phyloP scores from a whole-genome alignment of 1,139 yeast species.

The Taphrina pruni region DNA sequence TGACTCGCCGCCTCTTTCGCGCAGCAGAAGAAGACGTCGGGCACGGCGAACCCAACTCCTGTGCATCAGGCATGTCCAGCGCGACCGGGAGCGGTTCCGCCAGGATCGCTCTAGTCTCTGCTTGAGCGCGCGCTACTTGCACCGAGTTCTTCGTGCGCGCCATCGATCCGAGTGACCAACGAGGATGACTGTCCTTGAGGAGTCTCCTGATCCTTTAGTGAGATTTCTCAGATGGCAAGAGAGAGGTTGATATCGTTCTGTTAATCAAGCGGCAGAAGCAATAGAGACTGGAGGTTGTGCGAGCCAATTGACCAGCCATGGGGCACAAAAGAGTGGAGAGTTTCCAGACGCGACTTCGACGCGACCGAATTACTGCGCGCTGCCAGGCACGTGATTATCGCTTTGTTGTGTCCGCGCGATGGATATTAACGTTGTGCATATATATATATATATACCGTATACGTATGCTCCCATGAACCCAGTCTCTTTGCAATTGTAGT shows the following conservation, averaged over 20 bases:
- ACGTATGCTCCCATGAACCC: no score
- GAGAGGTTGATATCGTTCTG: no score
- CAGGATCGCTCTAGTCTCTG: neutral
- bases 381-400: neutral
- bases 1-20: neutral
- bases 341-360: neutral
- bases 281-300: no score
- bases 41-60: conserved; percentile 1
- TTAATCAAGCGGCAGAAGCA: no score
- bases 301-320: no score
- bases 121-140: neutral
- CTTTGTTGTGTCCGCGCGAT: neutral
- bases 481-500: no score
- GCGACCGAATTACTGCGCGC: neutral
- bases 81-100: neutral
- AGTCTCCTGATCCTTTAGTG: no score
- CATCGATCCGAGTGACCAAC: neutral
- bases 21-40: neutral
- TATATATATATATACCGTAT: no score
- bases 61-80: neutral
- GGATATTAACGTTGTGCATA: neutral
- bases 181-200: no score
- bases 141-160: conserved; percentile 3
- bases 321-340: neutral
- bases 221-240: no score